phyloP scores from a whole-genome alignment of 192 early-diverging fungal species.

The Gonapodya prolifera region DNA sequence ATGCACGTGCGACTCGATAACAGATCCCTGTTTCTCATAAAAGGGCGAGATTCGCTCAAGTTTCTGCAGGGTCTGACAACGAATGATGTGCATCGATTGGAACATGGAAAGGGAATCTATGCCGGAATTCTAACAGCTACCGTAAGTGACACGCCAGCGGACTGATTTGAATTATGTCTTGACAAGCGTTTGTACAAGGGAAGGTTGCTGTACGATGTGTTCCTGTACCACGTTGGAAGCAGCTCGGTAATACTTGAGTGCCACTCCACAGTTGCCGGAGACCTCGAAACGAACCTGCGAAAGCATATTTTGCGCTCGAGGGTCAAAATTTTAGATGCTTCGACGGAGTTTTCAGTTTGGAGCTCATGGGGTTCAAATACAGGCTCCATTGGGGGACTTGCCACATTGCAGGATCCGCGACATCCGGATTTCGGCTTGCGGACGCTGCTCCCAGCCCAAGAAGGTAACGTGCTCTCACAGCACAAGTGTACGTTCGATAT shows the following conservation, averaged over 20 bases:
- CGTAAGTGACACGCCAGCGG: constrained; percentile 13
- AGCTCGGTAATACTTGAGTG: background rate
- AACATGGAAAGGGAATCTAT: constrained; percentile 64
- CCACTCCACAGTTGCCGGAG: background rate
- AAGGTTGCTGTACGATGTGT: constrained; percentile 75
- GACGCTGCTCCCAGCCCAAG: constrained; percentile 17
- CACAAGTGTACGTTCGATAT: background rate
- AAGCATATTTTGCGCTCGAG: constrained; percentile 70
- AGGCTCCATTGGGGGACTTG: constrained; percentile 5
- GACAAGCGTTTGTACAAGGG: constrained; percentile 37
- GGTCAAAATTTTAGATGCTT: constrained; percentile 53
- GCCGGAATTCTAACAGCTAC: constrained; percentile 72
- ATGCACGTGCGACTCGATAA: too few species aligned
- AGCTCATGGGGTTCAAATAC: constrained; percentile 58
- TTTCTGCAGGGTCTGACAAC: constrained; percentile 88
- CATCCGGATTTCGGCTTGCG: constrained; percentile 46
- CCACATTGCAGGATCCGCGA: constrained; percentile 31
- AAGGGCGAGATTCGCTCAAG: constrained; percentile 64
- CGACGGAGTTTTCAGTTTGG: constrained; percentile 49
- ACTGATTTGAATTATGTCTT: background rate
- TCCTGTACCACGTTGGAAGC: constrained; percentile 58
- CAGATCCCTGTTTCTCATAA: too few species aligned
- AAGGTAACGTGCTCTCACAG: background rate
- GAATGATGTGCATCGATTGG: constrained; percentile 66
- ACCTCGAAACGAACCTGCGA: constrained; percentile 39